Conservation (phyloP, 352 stramenopile genomes). For the Pythium pyrilobum region DNA sequence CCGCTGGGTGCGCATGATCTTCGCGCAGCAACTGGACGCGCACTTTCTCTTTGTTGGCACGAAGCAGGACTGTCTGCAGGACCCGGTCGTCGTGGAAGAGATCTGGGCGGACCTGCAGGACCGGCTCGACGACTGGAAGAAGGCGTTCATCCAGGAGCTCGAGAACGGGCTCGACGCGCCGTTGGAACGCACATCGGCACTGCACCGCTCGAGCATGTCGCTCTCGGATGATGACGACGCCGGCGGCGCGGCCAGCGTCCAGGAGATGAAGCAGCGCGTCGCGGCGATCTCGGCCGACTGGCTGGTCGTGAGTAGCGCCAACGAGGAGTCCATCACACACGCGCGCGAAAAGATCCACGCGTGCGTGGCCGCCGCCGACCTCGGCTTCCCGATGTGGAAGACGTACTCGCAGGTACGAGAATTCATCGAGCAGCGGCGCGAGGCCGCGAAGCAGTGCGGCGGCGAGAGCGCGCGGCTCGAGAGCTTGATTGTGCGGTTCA, state of each 20-base stretch:
- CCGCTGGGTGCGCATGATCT: conserved; percentile 9
- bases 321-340: background rate
- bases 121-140: conserved; percentile 1
- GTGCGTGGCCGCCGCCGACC: background rate
- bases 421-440: background rate
- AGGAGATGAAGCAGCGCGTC: background rate
- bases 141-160: background rate
- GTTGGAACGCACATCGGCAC: too few species aligned
- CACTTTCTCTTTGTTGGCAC: conserved; percentile 7
- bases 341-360: background rate
- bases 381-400: conserved; percentile 4
- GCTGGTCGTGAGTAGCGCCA: background rate
- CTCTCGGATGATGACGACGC: background rate
- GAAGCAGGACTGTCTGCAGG: conserved; percentile 2
- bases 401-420: background rate
- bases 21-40: conserved; percentile 6
- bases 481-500: background rate
- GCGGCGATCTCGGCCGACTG: background rate
- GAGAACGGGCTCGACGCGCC: too few species aligned
- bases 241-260: too few species aligned
- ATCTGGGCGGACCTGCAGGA: background rate
- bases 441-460: background rate
- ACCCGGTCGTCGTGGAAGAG: background rate
- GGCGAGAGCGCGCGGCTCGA: background rate
- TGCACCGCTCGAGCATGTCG: background rate